phyloP scores from a whole-genome alignment of 78 protist genomes.

The Dictyostelium citrinum region DNA sequence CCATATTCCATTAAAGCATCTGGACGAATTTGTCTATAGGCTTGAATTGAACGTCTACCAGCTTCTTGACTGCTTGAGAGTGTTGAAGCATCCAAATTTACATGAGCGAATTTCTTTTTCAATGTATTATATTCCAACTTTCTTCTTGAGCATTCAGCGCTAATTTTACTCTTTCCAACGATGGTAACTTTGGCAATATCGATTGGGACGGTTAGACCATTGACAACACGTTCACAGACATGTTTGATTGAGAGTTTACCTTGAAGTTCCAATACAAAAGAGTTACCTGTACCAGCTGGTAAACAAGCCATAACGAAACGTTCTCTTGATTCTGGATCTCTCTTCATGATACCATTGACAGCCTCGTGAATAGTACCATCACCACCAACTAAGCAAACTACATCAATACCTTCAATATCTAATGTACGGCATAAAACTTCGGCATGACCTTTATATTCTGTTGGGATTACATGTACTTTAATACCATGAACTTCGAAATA shows the following conservation, averaged over 20 bases:
- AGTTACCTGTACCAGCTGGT: conserved; percentile 81
- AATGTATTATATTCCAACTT: conserved; percentile 16
- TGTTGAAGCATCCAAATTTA: neutral
- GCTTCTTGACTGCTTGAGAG: conserved; percentile 42
- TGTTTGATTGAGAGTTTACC: conserved; percentile 66
- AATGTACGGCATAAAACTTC: conserved; percentile 61
- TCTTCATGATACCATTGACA: conserved; percentile 80
- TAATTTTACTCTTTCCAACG: conserved; percentile 17
- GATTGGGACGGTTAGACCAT: conserved; percentile 76
- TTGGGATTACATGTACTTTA: conserved; percentile 38
- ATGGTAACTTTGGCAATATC: conserved; percentile 76
- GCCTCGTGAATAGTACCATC: conserved; percentile 82
- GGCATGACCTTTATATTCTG: conserved; percentile 81
- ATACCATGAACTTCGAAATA: conserved; percentile 69
- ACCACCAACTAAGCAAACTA: conserved; percentile 78
- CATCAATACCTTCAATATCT: conserved; percentile 63
- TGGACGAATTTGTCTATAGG: conserved; percentile 35
- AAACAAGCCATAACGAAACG: conserved; percentile 71
- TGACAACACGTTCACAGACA: conserved; percentile 62
- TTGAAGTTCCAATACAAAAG: conserved; percentile 67
- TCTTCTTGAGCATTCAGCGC: conserved; percentile 33
- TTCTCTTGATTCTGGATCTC: conserved; percentile 67
- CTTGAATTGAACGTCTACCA: conserved; percentile 32
- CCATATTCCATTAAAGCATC: conserved; percentile 68
- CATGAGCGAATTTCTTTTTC: conserved; percentile 38